These are phyloP conservation scores for Coemansia sp. DNA, from an alignment of 192 early-diverging fungal genomes.

Conservation along the genomic window DNA sequence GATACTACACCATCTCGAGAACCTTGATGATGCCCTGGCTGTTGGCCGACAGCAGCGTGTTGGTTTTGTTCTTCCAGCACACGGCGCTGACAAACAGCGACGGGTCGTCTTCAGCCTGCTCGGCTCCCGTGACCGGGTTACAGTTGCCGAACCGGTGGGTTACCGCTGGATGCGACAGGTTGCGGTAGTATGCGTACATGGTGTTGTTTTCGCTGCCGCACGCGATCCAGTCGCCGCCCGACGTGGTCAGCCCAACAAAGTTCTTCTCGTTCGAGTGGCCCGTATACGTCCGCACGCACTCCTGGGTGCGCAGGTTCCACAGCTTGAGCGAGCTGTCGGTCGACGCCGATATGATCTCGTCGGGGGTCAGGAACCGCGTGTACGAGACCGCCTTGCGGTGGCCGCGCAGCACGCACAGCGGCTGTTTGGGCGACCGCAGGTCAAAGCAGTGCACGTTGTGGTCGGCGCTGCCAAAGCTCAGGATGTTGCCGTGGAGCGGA, in stretches of 20 bases:
- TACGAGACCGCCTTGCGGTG: constrained; percentile 94
- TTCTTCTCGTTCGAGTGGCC: constrained; percentile 94
- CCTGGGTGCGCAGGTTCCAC: constrained; percentile 64
- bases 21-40: constrained; percentile 87
- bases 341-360: constrained; percentile 84
- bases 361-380: constrained; percentile 74
- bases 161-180: constrained; percentile 69
- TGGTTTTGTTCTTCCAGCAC: constrained; percentile 81
- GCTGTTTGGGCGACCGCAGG: constrained; percentile 64
- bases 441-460: constrained; percentile 93
- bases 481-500: constrained; percentile 63
- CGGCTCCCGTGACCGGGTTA: constrained; percentile 63
- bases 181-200: constrained; percentile 78
- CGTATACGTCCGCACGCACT: constrained; percentile 66
- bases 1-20: constrained; percentile 64
- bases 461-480: constrained; percentile 90
- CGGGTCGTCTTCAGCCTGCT: constrained; percentile 55
- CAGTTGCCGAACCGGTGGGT: constrained; percentile 73
- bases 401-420: constrained; percentile 73
- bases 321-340: constrained; percentile 89
- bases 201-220: constrained; percentile 94
- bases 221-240: constrained; percentile 75
- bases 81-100: constrained; percentile 85
- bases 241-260: constrained; percentile 89
- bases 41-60: constrained; percentile 79